phyloP scores from a whole-genome alignment of 768 basidiomycete species.

The Leucogyrophana mollusca region DNA sequence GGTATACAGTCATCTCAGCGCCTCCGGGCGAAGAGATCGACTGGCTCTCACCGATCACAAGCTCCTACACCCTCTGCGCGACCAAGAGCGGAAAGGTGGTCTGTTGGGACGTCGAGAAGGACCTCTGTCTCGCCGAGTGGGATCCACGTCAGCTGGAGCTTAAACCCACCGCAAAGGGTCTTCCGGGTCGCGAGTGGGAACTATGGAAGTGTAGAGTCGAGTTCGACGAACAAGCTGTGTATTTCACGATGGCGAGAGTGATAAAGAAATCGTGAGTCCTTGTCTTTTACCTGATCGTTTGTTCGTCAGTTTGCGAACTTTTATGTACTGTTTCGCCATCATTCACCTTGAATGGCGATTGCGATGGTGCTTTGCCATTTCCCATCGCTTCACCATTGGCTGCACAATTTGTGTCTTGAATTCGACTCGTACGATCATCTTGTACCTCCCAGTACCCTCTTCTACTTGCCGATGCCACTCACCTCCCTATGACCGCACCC shows the following conservation, averaged over 20 bases:
- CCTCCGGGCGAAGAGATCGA: slow-evolving; percentile 71
- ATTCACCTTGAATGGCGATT: no score
- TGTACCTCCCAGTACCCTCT: no score
- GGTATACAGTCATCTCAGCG: slow-evolving; percentile 70
- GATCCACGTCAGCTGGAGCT: slow-evolving; percentile 45
- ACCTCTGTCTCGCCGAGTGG: slow-evolving; percentile 67
- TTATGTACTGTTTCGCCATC: neutral
- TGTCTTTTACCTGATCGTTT: neutral
- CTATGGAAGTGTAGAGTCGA: slow-evolving; percentile 79
- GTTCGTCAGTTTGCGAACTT: no score
- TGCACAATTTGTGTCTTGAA: no score
- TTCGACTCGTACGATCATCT: no score
- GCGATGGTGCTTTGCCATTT: no score
- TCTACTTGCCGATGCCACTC: no score
- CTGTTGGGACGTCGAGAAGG: slow-evolving; percentile 71
- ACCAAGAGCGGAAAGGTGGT: slow-evolving; percentile 76
- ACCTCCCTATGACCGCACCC: no score
- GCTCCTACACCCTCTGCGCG: slow-evolving; percentile 73
- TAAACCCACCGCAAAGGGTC: slow-evolving; percentile 9
- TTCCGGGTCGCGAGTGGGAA: slow-evolving; percentile 52
- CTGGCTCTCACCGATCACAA: slow-evolving; percentile 76
- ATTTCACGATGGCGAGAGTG: slow-evolving; percentile 74
- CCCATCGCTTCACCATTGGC: no score
- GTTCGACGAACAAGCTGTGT: slow-evolving; percentile 68
- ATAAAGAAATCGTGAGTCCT: slow-evolving; percentile 46